These are phyloP conservation scores for Pseudovirgaria hyperparasitica DNA, from an alignment of 2,329 filamentous ascomycete genomes.

Conservation along the genomic window DNA sequence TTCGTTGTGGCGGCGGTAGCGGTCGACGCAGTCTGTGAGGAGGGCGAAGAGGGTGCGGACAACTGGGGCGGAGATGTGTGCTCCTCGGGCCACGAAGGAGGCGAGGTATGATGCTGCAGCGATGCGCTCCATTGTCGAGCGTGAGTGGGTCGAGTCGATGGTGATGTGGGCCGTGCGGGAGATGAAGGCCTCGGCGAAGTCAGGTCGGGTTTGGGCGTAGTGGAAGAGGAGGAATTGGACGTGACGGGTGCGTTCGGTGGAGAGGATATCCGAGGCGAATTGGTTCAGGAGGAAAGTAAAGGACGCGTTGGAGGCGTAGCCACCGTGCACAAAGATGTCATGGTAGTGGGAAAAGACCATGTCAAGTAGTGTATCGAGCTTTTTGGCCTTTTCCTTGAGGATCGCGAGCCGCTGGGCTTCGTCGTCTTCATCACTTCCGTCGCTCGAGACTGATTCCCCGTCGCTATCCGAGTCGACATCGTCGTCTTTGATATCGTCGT, in stretches of 20 bases:
- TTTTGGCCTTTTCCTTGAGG: slow-evolving; percentile 71
- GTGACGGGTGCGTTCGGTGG: slow-evolving; percentile 82
- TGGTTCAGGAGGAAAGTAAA: slow-evolving; percentile 73
- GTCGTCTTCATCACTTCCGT: slow-evolving; percentile 45
- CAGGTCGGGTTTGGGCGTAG: slow-evolving; percentile 71
- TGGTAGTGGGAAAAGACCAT: slow-evolving; percentile 76
- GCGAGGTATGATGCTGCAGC: slow-evolving; percentile 85
- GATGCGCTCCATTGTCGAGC: slow-evolving; percentile 60
- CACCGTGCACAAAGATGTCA: slow-evolving; percentile 55
- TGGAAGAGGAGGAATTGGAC: slow-evolving; percentile 95
- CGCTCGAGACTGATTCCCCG: slow-evolving; percentile 57
- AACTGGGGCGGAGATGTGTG: slow-evolving; percentile 60
- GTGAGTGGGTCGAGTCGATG: slow-evolving; percentile 48
- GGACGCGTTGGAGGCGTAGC: slow-evolving; percentile 50
- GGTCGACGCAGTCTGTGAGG: slow-evolving; percentile 64
- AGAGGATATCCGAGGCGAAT: slow-evolving; percentile 78
- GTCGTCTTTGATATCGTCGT: slow-evolving; percentile 29
- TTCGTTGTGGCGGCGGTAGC: slow-evolving; percentile 61
- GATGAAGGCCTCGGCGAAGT: slow-evolving; percentile 71
- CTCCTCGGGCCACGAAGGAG: slow-evolving; percentile 85
- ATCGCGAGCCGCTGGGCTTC: slow-evolving; percentile 51
- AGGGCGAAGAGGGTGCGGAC: slow-evolving; percentile 75
- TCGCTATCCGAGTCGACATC: slow-evolving; percentile 47
- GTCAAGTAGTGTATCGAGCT: slow-evolving; percentile 84
- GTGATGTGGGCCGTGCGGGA: slow-evolving; percentile 62